Conservation (phyloP, 2,329 filamentous ascomycete genomes). For the Myriosclerotinia duriaeana region DNA sequence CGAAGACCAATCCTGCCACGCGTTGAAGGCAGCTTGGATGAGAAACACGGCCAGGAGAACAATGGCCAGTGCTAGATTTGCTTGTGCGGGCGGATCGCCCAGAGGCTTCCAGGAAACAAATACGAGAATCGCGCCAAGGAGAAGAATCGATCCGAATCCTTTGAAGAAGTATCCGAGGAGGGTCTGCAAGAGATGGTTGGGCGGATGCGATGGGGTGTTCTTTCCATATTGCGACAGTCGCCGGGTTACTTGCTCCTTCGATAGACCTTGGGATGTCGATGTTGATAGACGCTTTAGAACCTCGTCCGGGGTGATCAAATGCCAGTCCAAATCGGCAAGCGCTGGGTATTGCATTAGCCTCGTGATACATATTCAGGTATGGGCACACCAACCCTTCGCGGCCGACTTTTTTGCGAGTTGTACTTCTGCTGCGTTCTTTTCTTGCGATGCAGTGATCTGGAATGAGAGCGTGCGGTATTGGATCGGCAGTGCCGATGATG, state of each 20-base stretch:
- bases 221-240: slow-evolving; percentile 59
- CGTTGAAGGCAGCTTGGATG: slow-evolving; percentile 66
- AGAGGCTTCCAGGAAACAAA: slow-evolving; percentile 75
- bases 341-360: background rate
- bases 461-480: slow-evolving; percentile 56
- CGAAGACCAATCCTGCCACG: slow-evolving; percentile 72
- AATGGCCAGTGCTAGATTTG: slow-evolving; percentile 71
- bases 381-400: slow-evolving; percentile 44
- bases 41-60: slow-evolving; percentile 68
- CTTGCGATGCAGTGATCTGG: slow-evolving; percentile 54
- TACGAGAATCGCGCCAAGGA: slow-evolving; percentile 66
- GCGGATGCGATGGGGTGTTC: slow-evolving; percentile 64
- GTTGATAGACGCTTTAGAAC: slow-evolving; percentile 57
- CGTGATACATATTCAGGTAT: background rate
- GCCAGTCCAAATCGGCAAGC: slow-evolving; percentile 65
- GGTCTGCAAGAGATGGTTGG: slow-evolving; percentile 33
- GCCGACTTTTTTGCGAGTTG: slow-evolving; percentile 45
- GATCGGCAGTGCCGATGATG: slow-evolving; percentile 47
- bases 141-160: slow-evolving; percentile 70
- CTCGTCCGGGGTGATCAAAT: slow-evolving; percentile 57
- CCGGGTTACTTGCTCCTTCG: slow-evolving; percentile 54
- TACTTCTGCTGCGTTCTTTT: slow-evolving; percentile 45
- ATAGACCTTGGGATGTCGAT: slow-evolving; percentile 57
- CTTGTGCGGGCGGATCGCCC: slow-evolving; percentile 64
- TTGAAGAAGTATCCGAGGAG: slow-evolving; percentile 68